phyloP scores from a whole-genome alignment of 768 basidiomycete species.

The Phlegmacium glaucopus region DNA sequence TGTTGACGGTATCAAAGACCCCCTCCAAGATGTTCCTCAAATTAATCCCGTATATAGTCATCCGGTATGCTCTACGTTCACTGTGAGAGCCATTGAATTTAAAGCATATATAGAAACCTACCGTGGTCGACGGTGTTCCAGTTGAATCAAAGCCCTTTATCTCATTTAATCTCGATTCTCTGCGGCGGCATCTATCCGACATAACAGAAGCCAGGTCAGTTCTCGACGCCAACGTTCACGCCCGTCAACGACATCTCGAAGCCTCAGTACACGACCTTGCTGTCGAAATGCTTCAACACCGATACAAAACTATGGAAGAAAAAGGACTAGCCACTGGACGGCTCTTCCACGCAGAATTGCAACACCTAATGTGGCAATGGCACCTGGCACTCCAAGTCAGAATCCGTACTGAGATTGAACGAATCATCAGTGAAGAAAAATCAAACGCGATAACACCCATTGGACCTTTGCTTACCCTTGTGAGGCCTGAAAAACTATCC shows the following conservation, averaged over 20 bases:
- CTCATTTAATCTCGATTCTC: slow-evolving; percentile 72
- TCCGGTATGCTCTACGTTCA: slow-evolving; percentile 21
- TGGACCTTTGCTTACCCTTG: slow-evolving; percentile 70
- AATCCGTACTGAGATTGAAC: slow-evolving; percentile 47
- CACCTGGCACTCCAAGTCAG: slow-evolving; percentile 54
- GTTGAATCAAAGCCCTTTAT: slow-evolving; percentile 32
- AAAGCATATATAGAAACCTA: background rate
- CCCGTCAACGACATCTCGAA: slow-evolving; percentile 81
- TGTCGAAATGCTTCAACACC: slow-evolving; percentile 61
- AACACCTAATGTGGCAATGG: slow-evolving; percentile 88
- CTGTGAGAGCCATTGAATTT: background rate
- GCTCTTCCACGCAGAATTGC: slow-evolving; percentile 46
- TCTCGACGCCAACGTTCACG: slow-evolving; percentile 60
- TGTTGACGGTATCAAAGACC: slow-evolving; percentile 37
- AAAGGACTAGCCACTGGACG: slow-evolving; percentile 52
- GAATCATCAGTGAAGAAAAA: slow-evolving; percentile 35
- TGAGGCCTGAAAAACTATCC: slow-evolving; percentile 77
- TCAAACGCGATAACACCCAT: slow-evolving; percentile 24
- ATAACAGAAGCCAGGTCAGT: slow-evolving; percentile 62
- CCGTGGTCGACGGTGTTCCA: background rate
- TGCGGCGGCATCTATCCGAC: slow-evolving; percentile 66
- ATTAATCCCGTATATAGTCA: slow-evolving; percentile 53
- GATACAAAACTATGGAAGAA: slow-evolving; percentile 53
- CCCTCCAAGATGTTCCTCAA: slow-evolving; percentile 53
- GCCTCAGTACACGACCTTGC: slow-evolving; percentile 85